Conservation (phyloP, 495 filamentous ascomycete species). For the Trichoderma parareesei region DNA sequence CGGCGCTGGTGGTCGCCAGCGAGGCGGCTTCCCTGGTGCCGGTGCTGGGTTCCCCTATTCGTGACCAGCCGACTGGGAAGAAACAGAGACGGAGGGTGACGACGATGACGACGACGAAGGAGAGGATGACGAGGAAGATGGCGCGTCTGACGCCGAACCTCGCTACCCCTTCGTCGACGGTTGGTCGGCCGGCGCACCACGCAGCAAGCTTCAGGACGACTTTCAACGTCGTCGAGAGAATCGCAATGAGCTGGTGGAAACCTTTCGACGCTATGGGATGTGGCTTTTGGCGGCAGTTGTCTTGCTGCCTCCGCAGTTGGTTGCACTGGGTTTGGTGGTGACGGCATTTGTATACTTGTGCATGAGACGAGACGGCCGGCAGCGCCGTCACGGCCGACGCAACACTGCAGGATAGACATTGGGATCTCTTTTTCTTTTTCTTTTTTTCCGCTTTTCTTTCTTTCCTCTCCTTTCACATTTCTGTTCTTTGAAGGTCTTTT, state of each 20-base stretch:
- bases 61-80: conserved; percentile 12
- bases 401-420: conserved; percentile 11
- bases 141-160: background rate
- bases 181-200: background rate
- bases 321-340: conserved; percentile 19
- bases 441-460: background rate
- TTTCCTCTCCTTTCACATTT: background rate
- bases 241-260: conserved; percentile 19
- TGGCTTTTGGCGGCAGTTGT: conserved; percentile 25
- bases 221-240: conserved; percentile 17
- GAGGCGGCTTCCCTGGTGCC: conserved; percentile 27
- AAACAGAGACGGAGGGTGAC: background rate
- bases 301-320: conserved; percentile 27
- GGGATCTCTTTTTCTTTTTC: background rate
- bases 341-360: conserved; percentile 22
- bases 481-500: background rate
- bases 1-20: conserved; percentile 19
- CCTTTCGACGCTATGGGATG: conserved; percentile 26
- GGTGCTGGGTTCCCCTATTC: conserved; percentile 10
- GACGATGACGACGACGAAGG: background rate
- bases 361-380: conserved; percentile 14
- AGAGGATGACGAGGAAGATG: conserved; percentile 5
- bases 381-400: background rate
- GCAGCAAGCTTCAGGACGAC: conserved; percentile 21
- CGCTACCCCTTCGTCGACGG: background rate